A percentile compares a stretch with the other conserved stretches of the same genome.
Evolutionary conservation across 2,329 filamentous ascomycete species (phyloP).

Genomic region (Diaporthe sp.): DNA sequence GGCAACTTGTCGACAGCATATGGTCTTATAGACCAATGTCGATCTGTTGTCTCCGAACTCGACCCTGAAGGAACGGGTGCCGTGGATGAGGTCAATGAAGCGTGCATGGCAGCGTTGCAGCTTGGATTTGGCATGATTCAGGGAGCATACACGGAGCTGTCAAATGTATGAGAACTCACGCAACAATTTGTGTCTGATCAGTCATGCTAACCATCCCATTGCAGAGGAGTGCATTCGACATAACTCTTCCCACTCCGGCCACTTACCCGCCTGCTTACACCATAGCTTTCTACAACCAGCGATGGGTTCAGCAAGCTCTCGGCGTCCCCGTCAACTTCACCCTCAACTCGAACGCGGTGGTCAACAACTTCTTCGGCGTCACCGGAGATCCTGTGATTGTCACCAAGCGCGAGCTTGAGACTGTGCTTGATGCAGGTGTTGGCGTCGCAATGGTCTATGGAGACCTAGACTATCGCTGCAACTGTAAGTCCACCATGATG

Average conservation of each 20-base stretch:
- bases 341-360: conserved; percentile 41
- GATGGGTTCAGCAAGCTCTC: conserved; percentile 65
- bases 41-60: conserved; percentile 48
- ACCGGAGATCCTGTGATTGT: conserved; percentile 45
- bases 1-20: conserved; percentile 37
- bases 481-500: conserved; percentile 40
- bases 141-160: conserved; percentile 55
- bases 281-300: conserved; percentile 65
- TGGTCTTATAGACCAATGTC: conserved; percentile 35
- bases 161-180: conserved; percentile 44
- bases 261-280: conserved; percentile 62
- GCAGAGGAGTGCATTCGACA: conserved; percentile 64
- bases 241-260: conserved; percentile 60
- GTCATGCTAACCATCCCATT: neutral
- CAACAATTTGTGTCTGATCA: neutral
- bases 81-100: conserved; percentile 37
- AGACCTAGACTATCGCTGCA: conserved; percentile 65
- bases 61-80: conserved; percentile 55
- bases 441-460: conserved; percentile 67
- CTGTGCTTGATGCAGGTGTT: conserved; percentile 65
- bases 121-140: conserved; percentile 31
- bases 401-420: conserved; percentile 50
- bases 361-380: conserved; percentile 56
- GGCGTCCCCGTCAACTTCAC: conserved; percentile 70
- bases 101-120: conserved; percentile 29